Evolutionary conservation across 257 asterid genomes (phyloP).

Genomic region (Salvia miltiorrhiza): DNA sequence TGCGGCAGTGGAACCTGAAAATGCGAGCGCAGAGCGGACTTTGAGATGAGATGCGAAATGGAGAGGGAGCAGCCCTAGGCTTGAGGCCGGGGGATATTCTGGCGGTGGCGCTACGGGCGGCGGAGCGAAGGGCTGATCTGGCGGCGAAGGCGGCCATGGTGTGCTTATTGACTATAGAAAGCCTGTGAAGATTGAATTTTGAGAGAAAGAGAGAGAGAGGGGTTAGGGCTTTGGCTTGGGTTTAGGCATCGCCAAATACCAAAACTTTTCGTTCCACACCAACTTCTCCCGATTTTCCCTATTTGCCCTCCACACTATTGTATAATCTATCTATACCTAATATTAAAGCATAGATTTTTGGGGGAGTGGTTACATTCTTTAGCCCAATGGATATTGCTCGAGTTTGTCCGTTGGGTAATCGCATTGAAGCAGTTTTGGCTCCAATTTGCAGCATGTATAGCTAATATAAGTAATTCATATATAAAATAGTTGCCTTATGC

Average conservation of each 20-base stretch:
- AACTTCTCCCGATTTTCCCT: not conserved
- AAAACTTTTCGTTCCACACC: constrained; percentile 1
- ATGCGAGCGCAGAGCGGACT: constrained; percentile 61
- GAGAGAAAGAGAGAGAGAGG: not conserved
- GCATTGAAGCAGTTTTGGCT: too few relatives aligned
- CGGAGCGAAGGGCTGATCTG: constrained; percentile 35
- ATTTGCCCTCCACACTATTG: not conserved
- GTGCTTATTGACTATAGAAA: not conserved
- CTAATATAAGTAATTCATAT: not conserved
- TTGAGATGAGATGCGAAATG: constrained; percentile 37
- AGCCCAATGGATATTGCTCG: too few relatives aligned
- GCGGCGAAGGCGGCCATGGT: constrained; percentile 37
- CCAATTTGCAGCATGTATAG: not conserved
- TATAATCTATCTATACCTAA: too few relatives aligned
- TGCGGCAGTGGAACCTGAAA: constrained; percentile 47
- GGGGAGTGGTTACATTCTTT: too few relatives aligned
- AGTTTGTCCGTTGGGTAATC: too few relatives aligned
- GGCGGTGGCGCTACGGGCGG: constrained; percentile 41
- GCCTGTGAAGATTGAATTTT: constrained; percentile 13
- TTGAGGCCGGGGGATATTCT: constrained; percentile 28
- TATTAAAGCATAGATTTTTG: too few relatives aligned
- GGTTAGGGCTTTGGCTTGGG: constrained; percentile 39
- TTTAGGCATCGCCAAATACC: constrained; percentile 3
- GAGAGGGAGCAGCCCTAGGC: constrained; percentile 34
- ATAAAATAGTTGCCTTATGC: not conserved